Conservation (phyloP, 2,329 filamentous ascomycete genomes). For the Fusarium drepaniforme region DNA sequence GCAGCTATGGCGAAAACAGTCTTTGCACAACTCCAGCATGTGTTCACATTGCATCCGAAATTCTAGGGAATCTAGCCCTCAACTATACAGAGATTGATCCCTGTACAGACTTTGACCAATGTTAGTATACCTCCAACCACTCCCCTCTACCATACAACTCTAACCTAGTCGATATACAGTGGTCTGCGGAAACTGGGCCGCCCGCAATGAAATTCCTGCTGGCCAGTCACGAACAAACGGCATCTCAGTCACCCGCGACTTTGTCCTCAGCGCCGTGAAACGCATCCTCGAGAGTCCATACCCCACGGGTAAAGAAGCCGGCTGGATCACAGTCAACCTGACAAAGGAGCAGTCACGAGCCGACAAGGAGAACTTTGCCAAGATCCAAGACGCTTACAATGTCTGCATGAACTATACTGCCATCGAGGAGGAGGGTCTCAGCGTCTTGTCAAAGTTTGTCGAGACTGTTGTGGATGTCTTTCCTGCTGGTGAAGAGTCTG, state of each 20-base stretch:
- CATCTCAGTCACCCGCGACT: not conserved
- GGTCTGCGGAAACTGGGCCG: constrained; percentile 75
- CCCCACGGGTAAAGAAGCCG: constrained; percentile 62
- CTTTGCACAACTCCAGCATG: constrained; percentile 44
- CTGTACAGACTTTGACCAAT: constrained; percentile 76
- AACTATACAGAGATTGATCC: constrained; percentile 73
- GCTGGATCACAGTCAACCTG: constrained; percentile 25
- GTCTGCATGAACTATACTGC: constrained; percentile 74
- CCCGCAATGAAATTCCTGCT: constrained; percentile 72
- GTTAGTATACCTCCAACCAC: constrained; percentile 39
- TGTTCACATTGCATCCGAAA: constrained; percentile 47
- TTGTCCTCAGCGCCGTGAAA: constrained; percentile 33
- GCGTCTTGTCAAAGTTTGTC: constrained; percentile 69
- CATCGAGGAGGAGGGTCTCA: constrained; percentile 66
- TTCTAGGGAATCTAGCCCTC: constrained; percentile 44
- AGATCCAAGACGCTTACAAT: constrained; percentile 73
- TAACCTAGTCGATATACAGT: not conserved
- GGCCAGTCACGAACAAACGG: constrained; percentile 60
- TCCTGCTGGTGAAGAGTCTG: not conserved
- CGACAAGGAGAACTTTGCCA: constrained; percentile 74
- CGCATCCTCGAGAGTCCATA: constrained; percentile 58
- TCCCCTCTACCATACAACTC: too few relatives aligned
- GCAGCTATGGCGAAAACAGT: not conserved
- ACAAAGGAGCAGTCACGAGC: constrained; percentile 51
- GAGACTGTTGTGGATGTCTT: constrained; percentile 39